Conservation (phyloP, 306 rosid species). For the Trichosanthes truncata region DNA sequence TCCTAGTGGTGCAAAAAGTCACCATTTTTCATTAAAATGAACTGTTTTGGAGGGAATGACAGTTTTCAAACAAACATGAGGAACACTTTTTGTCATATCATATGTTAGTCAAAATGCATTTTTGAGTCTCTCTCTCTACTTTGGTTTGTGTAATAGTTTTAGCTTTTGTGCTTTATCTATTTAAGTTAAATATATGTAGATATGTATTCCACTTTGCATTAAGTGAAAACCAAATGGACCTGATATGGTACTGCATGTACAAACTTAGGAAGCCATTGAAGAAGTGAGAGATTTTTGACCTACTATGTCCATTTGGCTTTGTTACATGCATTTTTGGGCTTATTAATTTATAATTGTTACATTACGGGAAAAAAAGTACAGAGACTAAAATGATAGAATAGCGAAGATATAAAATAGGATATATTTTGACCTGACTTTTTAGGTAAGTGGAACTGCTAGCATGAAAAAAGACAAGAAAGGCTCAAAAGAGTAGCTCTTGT, state of each 20-base stretch:
- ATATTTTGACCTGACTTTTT: constrained; percentile 4
- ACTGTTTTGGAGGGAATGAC: constrained; percentile 1
- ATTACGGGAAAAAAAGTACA: background rate
- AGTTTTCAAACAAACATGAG: constrained; percentile 1
- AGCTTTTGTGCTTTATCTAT: background rate
- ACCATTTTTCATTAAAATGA: background rate
- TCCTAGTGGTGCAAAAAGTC: background rate
- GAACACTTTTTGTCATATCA: background rate
- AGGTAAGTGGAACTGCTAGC: constrained; percentile 41
- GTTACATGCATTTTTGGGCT: background rate
- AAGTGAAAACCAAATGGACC: background rate
- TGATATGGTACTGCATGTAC: background rate
- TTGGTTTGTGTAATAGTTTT: background rate
- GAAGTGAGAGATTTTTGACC: background rate
- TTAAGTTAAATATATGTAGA: background rate
- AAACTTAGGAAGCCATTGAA: background rate
- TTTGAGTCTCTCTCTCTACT: background rate
- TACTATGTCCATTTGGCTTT: background rate
- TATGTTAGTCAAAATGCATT: background rate
- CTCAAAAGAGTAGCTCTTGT: constrained; percentile 18
- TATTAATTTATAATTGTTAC: background rate
- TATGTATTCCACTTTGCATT: background rate
- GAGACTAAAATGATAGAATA: background rate
- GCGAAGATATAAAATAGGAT: background rate
- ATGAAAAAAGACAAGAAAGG: constrained; percentile 38